Conservation (phyloP, 2,329 filamentous ascomycete genomes). For the Fusarium sp. region DNA sequence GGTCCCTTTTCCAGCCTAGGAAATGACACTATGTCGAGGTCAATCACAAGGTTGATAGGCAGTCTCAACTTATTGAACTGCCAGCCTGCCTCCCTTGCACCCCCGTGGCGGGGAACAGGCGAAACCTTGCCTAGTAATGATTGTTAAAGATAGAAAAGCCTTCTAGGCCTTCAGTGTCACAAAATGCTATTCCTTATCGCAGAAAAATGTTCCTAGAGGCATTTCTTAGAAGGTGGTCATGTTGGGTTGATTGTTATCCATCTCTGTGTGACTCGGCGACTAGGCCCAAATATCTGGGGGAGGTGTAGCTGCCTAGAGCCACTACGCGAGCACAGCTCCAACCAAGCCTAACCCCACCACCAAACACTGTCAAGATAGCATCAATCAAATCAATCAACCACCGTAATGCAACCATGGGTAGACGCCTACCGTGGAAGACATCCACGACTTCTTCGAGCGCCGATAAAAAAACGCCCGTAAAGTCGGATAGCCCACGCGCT, state of each 20-base stretch:
- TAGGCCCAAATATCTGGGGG: background rate
- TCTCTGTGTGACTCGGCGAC: background rate
- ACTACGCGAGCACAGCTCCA: background rate
- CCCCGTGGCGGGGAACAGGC: background rate
- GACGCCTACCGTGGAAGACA: slow-evolving; percentile 64
- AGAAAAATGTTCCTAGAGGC: background rate
- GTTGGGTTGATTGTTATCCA: background rate
- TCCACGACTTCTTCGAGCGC: slow-evolving; percentile 27
- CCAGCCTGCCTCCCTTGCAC: background rate
- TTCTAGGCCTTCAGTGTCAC: background rate
- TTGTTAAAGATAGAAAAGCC: background rate
- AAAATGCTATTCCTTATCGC: background rate
- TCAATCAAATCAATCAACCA: slow-evolving; percentile 14
- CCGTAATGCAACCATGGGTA: slow-evolving; percentile 55
- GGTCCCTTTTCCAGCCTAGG: background rate
- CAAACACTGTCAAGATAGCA: slow-evolving; percentile 1
- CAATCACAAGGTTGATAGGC: background rate
- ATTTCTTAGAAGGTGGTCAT: background rate
- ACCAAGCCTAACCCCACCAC: slow-evolving; percentile 10
- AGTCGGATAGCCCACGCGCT: slow-evolving; percentile 15
- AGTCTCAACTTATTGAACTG: background rate
- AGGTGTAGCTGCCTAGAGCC: background rate
- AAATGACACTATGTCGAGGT: background rate
- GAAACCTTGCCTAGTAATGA: background rate
- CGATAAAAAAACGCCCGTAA: slow-evolving; percentile 12